phyloP scores from a whole-genome alignment of 2,329 filamentous ascomycete genomes.

The Nectriaceae sp. region DNA sequence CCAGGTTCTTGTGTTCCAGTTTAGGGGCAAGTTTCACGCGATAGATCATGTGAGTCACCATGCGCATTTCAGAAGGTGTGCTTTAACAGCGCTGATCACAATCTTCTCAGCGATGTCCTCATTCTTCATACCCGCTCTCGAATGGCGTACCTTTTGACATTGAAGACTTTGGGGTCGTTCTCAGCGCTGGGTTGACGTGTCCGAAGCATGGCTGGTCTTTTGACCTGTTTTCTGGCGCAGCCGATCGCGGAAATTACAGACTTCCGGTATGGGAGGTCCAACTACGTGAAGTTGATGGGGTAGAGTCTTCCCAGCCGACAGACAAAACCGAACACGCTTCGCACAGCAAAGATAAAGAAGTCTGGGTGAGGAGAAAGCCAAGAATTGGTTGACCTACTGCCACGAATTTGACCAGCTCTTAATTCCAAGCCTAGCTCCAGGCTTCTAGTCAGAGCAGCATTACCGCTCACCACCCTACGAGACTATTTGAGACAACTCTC shows the following conservation, averaged over 20 bases:
- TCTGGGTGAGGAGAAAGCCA: conserved; percentile 48
- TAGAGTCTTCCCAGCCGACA: accelerated
- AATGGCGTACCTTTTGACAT: conserved; percentile 67
- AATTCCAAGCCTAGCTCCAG: neutral
- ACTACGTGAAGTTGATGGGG: conserved; percentile 37
- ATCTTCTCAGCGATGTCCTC: conserved; percentile 60
- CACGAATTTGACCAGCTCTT: neutral
- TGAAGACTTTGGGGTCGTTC: conserved; percentile 67
- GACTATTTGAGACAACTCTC: no score
- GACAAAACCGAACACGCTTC: neutral
- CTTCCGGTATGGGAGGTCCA: conserved; percentile 67
- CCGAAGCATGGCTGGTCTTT: conserved; percentile 74
- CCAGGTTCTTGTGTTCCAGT: conserved; percentile 67
- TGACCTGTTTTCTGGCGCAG: conserved; percentile 63
- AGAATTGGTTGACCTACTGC: conserved; percentile 34
- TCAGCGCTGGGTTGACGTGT: conserved; percentile 65
- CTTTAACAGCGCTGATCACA: neutral
- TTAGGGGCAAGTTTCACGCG: conserved; percentile 65
- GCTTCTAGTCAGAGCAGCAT: no score
- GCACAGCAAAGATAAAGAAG: conserved; percentile 30
- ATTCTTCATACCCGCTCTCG: conserved; percentile 67
- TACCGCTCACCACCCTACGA: no score
- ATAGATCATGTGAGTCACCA: conserved; percentile 64
- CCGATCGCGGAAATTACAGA: conserved; percentile 63
- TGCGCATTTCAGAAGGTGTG: no score